A percentile compares a stretch with the other conserved stretches of the same genome.
Evolutionary conservation across 108 stramenopile genomes (phyloP).

Genomic region (Chaetoceros tenuissimus): DNA sequence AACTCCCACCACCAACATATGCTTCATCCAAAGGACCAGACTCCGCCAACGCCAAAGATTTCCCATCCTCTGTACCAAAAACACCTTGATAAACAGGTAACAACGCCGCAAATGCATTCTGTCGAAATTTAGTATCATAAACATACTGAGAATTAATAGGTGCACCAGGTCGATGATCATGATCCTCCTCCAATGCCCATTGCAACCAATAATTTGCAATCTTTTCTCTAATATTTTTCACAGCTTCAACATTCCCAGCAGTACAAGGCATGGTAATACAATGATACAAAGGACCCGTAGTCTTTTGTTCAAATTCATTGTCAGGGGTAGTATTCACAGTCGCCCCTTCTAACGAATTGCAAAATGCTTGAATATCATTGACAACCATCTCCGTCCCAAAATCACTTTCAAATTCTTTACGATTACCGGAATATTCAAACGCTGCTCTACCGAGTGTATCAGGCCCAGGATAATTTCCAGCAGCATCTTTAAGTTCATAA

Average conservation of each 20-base stretch:
- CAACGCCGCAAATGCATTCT: conserved; percentile 61
- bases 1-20: conserved; percentile 79
- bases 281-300: conserved; percentile 44
- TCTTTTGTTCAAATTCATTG: conserved; percentile 47
- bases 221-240: conserved; percentile 42
- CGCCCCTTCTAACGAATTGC: conserved; percentile 40
- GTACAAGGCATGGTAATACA: conserved; percentile 52
- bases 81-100: conserved; percentile 34
- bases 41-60: conserved; percentile 57
- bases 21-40: conserved; percentile 79
- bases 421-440: conserved; percentile 62
- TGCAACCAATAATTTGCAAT: conserved; percentile 49
- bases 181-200: conserved; percentile 45
- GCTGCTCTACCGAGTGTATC: conserved; percentile 62
- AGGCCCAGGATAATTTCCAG: conserved; percentile 71
- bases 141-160: conserved; percentile 75
- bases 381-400: conserved; percentile 58
- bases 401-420: conserved; percentile 52
- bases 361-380: conserved; percentile 18
- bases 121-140: conserved; percentile 68
- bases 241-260: conserved; percentile 45
- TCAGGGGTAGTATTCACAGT: not conserved
- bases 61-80: conserved; percentile 53
- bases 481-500: conserved; percentile 46
- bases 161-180: conserved; percentile 63